Evolutionary conservation across 2,329 filamentous ascomycete species (phyloP).

Genomic region (Botrytis cinerea): DNA sequence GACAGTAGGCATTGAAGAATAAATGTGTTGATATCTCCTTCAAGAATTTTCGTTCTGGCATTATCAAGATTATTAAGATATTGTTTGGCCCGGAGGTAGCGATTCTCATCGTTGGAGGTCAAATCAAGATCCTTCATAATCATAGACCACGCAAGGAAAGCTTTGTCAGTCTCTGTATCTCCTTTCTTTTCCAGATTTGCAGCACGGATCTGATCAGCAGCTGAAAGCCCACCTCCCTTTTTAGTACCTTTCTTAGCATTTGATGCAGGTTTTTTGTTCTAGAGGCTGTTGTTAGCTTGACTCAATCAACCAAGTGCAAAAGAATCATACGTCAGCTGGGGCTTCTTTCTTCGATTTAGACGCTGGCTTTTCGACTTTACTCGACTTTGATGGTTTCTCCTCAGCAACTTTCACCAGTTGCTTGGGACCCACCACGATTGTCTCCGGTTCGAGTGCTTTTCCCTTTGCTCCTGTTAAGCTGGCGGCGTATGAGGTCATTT

Average conservation of each 20-base stretch:
- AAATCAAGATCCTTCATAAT: slow-evolving; percentile 39
- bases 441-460: slow-evolving; percentile 64
- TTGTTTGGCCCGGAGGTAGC: slow-evolving; percentile 37
- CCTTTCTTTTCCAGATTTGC: slow-evolving; percentile 40
- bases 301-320: not conserved
- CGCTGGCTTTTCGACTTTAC: slow-evolving; percentile 27
- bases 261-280: slow-evolving; percentile 25
- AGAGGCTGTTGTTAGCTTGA: not conserved
- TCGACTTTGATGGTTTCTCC: slow-evolving; percentile 34
- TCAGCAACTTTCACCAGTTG: slow-evolving; percentile 35
- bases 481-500: slow-evolving; percentile 68
- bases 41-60: slow-evolving; percentile 36
- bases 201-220: slow-evolving; percentile 42
- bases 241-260: slow-evolving; percentile 40
- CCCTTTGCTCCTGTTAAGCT: slow-evolving; percentile 67
- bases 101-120: slow-evolving; percentile 37
- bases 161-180: slow-evolving; percentile 38
- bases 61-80: slow-evolving; percentile 41
- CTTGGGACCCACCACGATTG: slow-evolving; percentile 53
- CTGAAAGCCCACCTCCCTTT: slow-evolving; percentile 44
- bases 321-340: slow-evolving; percentile 23
- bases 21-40: slow-evolving; percentile 46
- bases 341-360: slow-evolving; percentile 36
- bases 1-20: slow-evolving; percentile 51
- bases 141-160: slow-evolving; percentile 39